Percentiles rank a stretch among this genome's conserved stretches.
phyloP scores from a whole-genome alignment of 805 yeast genomes.

The Ogataea angusta region DNA sequence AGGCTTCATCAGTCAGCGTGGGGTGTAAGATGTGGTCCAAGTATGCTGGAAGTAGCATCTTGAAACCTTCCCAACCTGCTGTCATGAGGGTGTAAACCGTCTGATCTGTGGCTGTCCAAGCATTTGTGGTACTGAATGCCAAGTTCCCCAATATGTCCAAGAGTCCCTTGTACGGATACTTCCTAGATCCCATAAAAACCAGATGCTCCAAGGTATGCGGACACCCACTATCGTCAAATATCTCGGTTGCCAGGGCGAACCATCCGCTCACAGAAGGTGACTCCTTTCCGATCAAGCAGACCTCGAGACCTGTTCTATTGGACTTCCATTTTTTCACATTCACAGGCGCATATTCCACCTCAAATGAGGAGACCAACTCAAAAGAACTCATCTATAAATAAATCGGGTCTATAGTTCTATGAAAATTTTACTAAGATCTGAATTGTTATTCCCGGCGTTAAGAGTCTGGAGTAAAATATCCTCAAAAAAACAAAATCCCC shows the following conservation, averaged over 20 bases:
- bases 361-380: conserved; percentile 47
- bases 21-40: conserved; percentile 85
- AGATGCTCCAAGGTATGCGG: conserved; percentile 96
- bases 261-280: conserved; percentile 91
- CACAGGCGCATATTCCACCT: conserved; percentile 74
- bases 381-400: conserved; percentile 31
- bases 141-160: conserved; percentile 83
- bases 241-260: conserved; percentile 94
- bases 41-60: conserved; percentile 78
- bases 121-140: conserved; percentile 84
- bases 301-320: conserved; percentile 73
- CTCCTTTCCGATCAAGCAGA: conserved; percentile 71
- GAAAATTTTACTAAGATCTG: conserved; percentile 2
- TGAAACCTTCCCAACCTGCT: conserved; percentile 97
- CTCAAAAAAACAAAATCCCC: neutral
- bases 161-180: conserved; percentile 87
- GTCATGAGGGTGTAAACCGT: conserved; percentile 88
- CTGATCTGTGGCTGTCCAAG: conserved; percentile 96
- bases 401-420: neutral
- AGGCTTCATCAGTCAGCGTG: conserved; percentile 84
- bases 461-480: neutral
- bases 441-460: neutral
- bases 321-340: conserved; percentile 75
- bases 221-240: conserved; percentile 79
- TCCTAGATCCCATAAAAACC: conserved; percentile 88